Evolutionary conservation across 805 yeast genomes (phyloP).

Genomic region (Spathaspora sp.): DNA sequence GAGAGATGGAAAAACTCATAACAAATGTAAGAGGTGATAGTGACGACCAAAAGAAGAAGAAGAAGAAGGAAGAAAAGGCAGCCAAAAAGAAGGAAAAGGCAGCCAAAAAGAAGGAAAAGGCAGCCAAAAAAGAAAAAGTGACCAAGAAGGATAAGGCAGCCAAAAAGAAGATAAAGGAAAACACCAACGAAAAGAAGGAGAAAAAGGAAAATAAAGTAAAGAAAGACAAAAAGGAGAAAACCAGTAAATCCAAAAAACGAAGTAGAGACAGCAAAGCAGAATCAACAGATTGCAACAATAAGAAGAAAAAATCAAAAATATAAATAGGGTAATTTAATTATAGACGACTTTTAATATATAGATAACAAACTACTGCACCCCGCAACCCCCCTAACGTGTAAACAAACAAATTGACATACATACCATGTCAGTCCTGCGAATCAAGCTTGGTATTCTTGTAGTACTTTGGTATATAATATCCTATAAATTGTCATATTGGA

Average conservation of each 20-base stretch:
- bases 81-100: conserved; percentile 22
- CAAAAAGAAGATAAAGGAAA: conserved; percentile 17
- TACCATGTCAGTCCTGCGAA: background rate
- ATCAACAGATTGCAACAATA: background rate
- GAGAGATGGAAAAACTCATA: conserved; percentile 9
- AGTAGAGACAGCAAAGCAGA: background rate
- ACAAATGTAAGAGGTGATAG: conserved; percentile 11
- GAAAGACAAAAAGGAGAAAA: background rate
- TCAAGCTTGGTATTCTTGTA: background rate
- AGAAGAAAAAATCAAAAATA: conserved; percentile 6
- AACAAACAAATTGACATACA: background rate
- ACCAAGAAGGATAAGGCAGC: conserved; percentile 18
- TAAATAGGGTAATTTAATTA: background rate
- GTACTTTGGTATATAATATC: background rate
- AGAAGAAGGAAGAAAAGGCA: conserved; percentile 23
- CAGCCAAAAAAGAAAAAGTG: conserved; percentile 17
- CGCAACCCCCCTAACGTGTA: background rate
- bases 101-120: conserved; percentile 20
- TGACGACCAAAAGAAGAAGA: conserved; percentile 18
- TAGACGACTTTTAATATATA: background rate
- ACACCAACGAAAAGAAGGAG: conserved; percentile 16
- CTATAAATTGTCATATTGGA: background rate
- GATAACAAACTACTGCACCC: background rate
- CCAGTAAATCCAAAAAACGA: conserved; percentile 2
- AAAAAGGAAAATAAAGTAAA: conserved; percentile 16